Base-by-base conservation (phyloP, 192 early-diverging fungal genomes). In the Rhizophagus prolifer region DNA sequence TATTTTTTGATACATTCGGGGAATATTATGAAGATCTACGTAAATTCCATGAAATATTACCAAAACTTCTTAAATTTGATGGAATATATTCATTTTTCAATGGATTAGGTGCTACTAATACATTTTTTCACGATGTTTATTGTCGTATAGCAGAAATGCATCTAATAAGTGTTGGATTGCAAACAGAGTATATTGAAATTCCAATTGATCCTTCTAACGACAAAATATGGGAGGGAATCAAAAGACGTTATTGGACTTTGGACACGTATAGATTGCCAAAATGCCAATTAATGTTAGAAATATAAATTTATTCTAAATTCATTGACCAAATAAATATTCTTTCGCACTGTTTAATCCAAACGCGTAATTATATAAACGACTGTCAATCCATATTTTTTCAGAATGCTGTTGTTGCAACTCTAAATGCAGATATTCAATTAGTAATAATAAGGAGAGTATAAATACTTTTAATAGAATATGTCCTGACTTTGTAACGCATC, bases 21-120 rank as follows among this genome's bases (percentile, higher is more conserved):
- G 95, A 97, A 78, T 95, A 92, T 72, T 98, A 98, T 86, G 92
- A 94, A 79, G 95, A 96, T 78, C 81, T 96, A 12, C 84, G 85
- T 5, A 82, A 87, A 12, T 94, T 92, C 75, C 91, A 94, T 79
- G 87, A 87, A 47, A 85, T 87, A 25, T 82, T 91, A 1, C 93
- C 95, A 14, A 91, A 96, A 26, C 87, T 94, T 25, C 76, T 94
- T 70, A 82, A 90, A 50, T 82, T 90, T 21, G 86, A 88, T 34
- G 95, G 95, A 25, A 82, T 95, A 38, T 99, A 99, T 82, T 92
- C 93, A 44, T 99, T 92, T 80, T 99, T 99, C 81, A 98, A 99
- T 73, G 97, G 97, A 6, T 82, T 97, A 63, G 94, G 94, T 12
- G 95, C 95, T 46, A 94, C 93, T 30, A 97, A 98, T 83, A 87